These are phyloP conservation scores for Dalechampia spathulata DNA, from an alignment of 441 rosid species.

Conservation along the genomic window DNA sequence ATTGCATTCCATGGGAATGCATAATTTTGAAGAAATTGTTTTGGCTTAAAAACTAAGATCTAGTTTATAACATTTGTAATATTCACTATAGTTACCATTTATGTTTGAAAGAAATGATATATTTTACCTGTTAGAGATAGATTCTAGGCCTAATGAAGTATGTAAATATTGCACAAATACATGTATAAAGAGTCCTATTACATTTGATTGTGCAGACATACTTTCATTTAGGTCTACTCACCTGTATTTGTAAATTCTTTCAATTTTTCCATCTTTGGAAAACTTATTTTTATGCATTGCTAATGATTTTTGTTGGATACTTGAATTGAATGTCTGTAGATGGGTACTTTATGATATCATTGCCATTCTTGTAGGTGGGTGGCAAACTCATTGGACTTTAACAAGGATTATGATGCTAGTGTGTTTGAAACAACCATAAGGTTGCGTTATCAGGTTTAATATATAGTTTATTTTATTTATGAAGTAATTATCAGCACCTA, in stretches of 20 bases:
- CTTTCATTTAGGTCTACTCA: not conserved
- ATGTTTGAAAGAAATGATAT: not conserved
- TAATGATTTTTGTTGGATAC: not conserved
- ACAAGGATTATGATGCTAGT: conserved; percentile 90
- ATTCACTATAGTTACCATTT: not conserved
- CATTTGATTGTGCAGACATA: too few species aligned
- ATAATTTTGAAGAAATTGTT: not conserved
- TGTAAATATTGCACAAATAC: too few species aligned
- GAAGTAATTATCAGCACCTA: conserved; percentile 5
- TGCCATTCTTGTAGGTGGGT: conserved; percentile 72
- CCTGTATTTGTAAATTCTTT: not conserved
- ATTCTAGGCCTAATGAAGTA: not conserved
- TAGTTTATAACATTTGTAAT: not conserved
- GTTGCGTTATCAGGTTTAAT: conserved; percentile 79
- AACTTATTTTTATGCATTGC: not conserved
- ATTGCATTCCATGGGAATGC: not conserved
- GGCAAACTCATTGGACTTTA: conserved; percentile 76
- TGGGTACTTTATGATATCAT: not conserved
- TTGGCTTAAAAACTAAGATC: not conserved
- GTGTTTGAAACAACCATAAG: conserved; percentile 99
- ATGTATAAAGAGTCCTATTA: too few species aligned
- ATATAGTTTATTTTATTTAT: conserved; percentile 23
- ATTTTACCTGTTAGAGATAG: not conserved
- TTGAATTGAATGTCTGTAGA: not conserved
- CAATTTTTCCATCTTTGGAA: not conserved